Evolutionary conservation across 1,139 yeast genomes (phyloP).

Genomic region (Saccharomyces hybrid): DNA sequence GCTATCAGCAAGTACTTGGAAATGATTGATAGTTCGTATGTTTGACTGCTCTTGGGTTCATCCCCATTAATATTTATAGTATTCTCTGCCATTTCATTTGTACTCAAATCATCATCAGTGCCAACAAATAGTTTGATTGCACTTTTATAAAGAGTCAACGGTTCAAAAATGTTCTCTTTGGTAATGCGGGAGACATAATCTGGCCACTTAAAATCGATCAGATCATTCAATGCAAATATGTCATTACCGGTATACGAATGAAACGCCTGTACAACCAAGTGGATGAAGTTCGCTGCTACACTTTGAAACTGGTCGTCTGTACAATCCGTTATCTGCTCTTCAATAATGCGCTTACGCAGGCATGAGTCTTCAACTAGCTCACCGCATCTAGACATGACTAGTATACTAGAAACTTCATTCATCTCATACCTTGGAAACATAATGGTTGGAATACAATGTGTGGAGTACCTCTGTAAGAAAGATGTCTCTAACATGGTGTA

Average conservation of each 20-base stretch:
- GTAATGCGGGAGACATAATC: conserved; percentile 18
- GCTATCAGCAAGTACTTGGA: conserved; percentile 60
- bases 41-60: conserved; percentile 9
- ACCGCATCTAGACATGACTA: conserved; percentile 14
- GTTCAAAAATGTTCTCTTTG: conserved; percentile 18
- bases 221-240: conserved; percentile 22
- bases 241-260: conserved; percentile 30
- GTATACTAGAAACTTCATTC: conserved; percentile 19
- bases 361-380: conserved; percentile 12
- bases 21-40: conserved; percentile 42
- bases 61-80: conserved; percentile 13
- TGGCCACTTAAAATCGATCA: conserved; percentile 30
- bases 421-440: conserved; percentile 27
- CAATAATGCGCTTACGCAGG: conserved; percentile 7
- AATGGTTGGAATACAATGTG: conserved; percentile 24
- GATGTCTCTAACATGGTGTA: conserved; percentile 20
- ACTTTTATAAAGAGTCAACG: conserved; percentile 22
- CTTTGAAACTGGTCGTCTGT: conserved; percentile 11
- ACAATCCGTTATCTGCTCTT: conserved; percentile 10
- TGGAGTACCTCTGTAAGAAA: conserved; percentile 23
- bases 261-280: conserved; percentile 27
- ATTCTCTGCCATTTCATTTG: conserved; percentile 9
- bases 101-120: conserved; percentile 22
- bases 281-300: conserved; percentile 22
- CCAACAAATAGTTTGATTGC: conserved; percentile 17